Evolutionary conservation across 768 basidiomycete species (phyloP), one percentile per base, ranked within the genome.

Genomic region (Dioszegia aurantiaca): DNA sequence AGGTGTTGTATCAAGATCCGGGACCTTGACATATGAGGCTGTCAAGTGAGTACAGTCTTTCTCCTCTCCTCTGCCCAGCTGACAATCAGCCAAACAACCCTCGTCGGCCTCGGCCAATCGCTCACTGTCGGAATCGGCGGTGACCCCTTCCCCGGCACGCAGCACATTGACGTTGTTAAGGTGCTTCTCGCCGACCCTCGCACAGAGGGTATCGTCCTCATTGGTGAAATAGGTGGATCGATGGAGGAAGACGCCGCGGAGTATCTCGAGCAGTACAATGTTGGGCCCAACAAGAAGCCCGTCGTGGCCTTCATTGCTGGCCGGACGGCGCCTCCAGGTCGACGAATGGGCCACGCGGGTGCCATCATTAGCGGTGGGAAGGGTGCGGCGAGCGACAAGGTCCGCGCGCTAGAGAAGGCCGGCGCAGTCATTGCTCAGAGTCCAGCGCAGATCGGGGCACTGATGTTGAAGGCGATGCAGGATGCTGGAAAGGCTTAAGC

Each of bases 241-340:
- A 95, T 97, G 94, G 95, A 99, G 79, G 95, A 99, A 78, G 94
- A 98, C 64, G 95, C 95, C 6, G 95, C 95, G 4, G 95, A 92
- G 67, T 98, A 94, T 79, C 81, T 99, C 55, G 88, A 89, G 75
- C 82, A 83, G 77, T 87, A 89, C 81, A 99, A 99, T 82, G 89
- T 90, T 80, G 90, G 87, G 26, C 78, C 78, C 55, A 81, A 86
- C 64, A 90, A 90, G 57, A 99, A 99, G 79, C 95, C 95, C 47
- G 91, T 98, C 33, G 90, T 99, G 56, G 89, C 88, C 37, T 99
- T 99, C 79, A 97, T 99, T 72, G 95, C 95, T 56, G 95, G 95
- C 48, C 87, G 89, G 59, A 98, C 95, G 56, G 95, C 95, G 41
- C 95, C 95, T 53, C 95, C 95, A 37, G 95, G 95, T 39, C 83